Conservation (phyloP, 1,139 yeast genomes). For the Nadsonia commutata region DNA sequence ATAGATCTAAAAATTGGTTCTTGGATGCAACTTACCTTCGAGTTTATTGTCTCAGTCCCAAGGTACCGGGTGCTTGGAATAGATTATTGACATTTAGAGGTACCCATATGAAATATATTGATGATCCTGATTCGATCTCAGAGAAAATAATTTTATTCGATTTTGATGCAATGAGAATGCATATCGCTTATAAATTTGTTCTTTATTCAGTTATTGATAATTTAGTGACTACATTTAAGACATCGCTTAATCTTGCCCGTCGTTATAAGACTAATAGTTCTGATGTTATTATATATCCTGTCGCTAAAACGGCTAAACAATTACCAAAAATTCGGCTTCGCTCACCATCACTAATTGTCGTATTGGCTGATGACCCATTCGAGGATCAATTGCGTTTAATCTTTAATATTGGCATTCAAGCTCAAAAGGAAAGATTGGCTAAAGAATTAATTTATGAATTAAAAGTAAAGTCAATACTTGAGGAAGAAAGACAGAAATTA, state of each 20-base stretch:
- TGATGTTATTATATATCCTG: constrained; percentile 27
- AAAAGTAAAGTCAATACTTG: constrained; percentile 19
- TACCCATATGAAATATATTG: constrained; percentile 12
- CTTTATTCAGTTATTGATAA: constrained; percentile 57
- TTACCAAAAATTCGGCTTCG: constrained; percentile 41
- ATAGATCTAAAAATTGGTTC: constrained; percentile 19
- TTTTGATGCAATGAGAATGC: constrained; percentile 23
- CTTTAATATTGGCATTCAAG: constrained; percentile 60
- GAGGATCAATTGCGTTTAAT: constrained; percentile 65
- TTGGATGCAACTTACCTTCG: constrained; percentile 28
- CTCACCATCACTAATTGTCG: constrained; percentile 33
- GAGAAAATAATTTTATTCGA: constrained; percentile 15
- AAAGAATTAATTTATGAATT: constrained; percentile 40
- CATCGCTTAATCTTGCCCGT: constrained; percentile 37
- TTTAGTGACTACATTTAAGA: constrained; percentile 43
- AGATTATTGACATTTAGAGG: constrained; percentile 21
- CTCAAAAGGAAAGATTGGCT: constrained; percentile 52
- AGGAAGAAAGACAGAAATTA: constrained; percentile 7
- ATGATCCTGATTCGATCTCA: not conserved
- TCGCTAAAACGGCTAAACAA: constrained; percentile 28
- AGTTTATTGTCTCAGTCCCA: constrained; percentile 41
- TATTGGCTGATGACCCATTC: constrained; percentile 73
- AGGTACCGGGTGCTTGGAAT: constrained; percentile 32
- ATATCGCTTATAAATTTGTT: constrained; percentile 46
- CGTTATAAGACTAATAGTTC: constrained; percentile 33